phyloP scores from a whole-genome alignment of 2,329 filamentous ascomycete species.

The Botrytis fabae region DNA sequence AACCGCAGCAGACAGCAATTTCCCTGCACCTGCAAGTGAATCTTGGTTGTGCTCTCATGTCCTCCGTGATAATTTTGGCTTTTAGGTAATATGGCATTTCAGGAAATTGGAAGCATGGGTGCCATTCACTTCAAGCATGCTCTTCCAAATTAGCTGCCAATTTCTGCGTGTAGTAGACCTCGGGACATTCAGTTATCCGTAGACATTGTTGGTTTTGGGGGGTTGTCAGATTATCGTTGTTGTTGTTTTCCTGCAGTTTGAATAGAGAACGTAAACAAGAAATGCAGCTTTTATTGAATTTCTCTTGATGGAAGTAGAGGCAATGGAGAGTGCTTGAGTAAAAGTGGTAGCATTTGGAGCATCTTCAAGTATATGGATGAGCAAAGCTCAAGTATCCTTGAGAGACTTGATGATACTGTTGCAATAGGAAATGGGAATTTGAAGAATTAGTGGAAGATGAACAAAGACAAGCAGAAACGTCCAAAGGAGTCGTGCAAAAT shows the following conservation, averaged over 20 bases:
- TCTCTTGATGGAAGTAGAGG: neutral
- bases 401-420: neutral
- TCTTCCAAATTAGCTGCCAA: neutral
- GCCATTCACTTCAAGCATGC: neutral
- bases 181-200: rapidly evolving
- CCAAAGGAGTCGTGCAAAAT: neutral
- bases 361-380: neutral
- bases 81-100: neutral
- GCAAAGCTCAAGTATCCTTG: neutral
- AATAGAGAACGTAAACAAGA: neutral
- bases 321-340: neutral
- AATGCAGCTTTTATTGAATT: neutral
- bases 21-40: neutral
- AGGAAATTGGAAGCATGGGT: neutral
- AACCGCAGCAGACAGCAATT: neutral
- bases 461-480: neutral
- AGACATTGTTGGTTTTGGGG: neutral
- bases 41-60: neutral
- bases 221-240: neutral
- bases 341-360: neutral
- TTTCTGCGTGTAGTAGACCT: neutral
- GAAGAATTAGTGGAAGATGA: neutral
- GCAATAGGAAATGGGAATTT: neutral
- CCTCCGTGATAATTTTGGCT: neutral
- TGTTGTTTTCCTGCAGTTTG: neutral